A percentile compares a stretch with the other conserved stretches of the same genome.
Evolutionary conservation across 371 early-diverging fungal species (phyloP).

Genomic region (Actinomucor elegans): DNA sequence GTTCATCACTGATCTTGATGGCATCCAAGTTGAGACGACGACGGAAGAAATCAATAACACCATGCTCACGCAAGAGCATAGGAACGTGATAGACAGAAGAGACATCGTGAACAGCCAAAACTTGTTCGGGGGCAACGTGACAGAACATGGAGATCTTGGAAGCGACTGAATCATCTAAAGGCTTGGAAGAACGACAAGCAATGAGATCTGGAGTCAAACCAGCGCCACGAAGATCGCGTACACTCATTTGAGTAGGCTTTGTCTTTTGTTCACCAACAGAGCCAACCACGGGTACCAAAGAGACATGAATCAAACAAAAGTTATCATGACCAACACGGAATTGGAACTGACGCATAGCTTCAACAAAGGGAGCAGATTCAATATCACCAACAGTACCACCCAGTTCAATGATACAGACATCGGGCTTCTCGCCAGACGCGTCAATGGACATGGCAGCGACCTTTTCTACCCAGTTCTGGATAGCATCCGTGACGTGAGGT

Average conservation of each 20-base stretch:
- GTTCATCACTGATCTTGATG: slow-evolving; percentile 52
- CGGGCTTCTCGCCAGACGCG: slow-evolving; percentile 84
- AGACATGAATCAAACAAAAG: slow-evolving; percentile 97
- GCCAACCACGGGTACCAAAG: slow-evolving; percentile 96
- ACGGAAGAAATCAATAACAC: slow-evolving; percentile 79
- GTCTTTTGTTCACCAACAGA: slow-evolving; percentile 99
- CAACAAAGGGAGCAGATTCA: slow-evolving; percentile 98
- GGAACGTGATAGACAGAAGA: slow-evolving; percentile 97
- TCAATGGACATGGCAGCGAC: slow-evolving; percentile 88
- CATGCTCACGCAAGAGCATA: slow-evolving; percentile 82
- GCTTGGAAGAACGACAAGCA: slow-evolving; percentile 91
- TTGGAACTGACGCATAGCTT: slow-evolving; percentile 99
- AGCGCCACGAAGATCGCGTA: slow-evolving; percentile 93
- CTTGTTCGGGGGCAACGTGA: slow-evolving; percentile 90
- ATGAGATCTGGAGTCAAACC: slow-evolving; percentile 97
- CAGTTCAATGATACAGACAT: slow-evolving; percentile 98
- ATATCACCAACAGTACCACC: slow-evolving; percentile 99
- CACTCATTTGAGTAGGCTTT: slow-evolving; percentile 97
- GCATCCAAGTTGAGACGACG: slow-evolving; percentile 78
- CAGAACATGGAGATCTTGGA: slow-evolving; percentile 98
- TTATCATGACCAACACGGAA: slow-evolving; percentile 97
- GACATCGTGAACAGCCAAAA: slow-evolving; percentile 94
- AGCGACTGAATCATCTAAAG: slow-evolving; percentile 79
- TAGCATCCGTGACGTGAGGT: slow-evolving; percentile 97
- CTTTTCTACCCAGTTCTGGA: slow-evolving; percentile 97